Evolutionary conservation across 257 asterid genomes (phyloP).

Genomic region (Solanum lycopersicoides): DNA sequence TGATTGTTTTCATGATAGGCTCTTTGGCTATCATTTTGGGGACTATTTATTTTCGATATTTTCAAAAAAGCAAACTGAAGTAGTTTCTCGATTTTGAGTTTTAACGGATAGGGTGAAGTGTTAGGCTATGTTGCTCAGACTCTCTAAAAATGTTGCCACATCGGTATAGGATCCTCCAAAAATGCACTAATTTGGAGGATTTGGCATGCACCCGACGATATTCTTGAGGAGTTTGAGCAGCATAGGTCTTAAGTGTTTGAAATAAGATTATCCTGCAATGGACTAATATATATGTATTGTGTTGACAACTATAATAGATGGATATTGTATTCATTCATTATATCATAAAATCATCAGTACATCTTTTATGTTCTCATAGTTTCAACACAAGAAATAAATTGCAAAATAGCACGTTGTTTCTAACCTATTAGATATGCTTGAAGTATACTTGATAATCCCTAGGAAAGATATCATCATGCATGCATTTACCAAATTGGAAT

Average conservation of each 20-base stretch:
- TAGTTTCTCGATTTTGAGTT: background rate
- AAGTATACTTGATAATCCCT: background rate
- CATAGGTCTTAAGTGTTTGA: background rate
- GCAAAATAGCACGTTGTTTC: background rate
- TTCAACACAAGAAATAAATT: background rate
- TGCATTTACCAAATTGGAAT: background rate
- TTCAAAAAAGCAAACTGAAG: background rate
- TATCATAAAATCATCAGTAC: background rate
- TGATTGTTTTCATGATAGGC: background rate
- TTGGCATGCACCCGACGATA: background rate
- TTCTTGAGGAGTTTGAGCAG: background rate
- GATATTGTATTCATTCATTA: background rate
- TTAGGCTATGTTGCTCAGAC: background rate
- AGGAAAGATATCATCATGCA: background rate
- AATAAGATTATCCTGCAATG: background rate
- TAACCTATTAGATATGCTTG: background rate
- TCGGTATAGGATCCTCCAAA: background rate
- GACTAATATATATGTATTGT: background rate
- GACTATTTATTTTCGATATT: background rate
- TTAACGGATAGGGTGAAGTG: background rate
- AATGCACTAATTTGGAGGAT: background rate
- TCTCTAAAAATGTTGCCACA: background rate
- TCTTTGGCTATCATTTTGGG: background rate
- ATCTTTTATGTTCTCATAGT: background rate
- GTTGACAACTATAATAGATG: background rate